These are phyloP conservation scores for Phytophthora podocarpi DNA, from an alignment of 352 stramenopile genomes.

Conservation along the genomic window DNA sequence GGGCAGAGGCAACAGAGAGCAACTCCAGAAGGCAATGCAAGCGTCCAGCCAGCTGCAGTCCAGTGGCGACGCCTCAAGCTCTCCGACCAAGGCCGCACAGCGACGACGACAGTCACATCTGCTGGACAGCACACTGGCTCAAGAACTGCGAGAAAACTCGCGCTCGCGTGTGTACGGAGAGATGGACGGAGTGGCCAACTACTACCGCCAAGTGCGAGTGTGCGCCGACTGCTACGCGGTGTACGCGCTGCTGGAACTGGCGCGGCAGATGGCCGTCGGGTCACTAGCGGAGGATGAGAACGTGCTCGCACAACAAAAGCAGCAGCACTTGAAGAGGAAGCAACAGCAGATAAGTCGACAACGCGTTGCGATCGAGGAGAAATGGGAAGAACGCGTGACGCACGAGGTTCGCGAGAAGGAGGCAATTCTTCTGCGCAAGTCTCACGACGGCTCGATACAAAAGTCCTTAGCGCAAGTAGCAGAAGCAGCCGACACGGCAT, in stretches of 20 bases:
- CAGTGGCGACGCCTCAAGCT: not conserved
- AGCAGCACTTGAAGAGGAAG: slow-evolving; percentile 28
- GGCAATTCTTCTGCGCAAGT: slow-evolving; percentile 23
- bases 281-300: slow-evolving; percentile 8
- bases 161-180: slow-evolving; percentile 57
- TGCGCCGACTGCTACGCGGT: slow-evolving; percentile 87
- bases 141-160: slow-evolving; percentile 57
- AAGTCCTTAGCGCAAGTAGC: not conserved
- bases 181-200: slow-evolving; percentile 67
- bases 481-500: not conserved
- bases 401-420: slow-evolving; percentile 63
- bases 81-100: slow-evolving; percentile 10
- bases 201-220: slow-evolving; percentile 87
- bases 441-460: slow-evolving; percentile 3
- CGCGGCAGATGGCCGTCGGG: slow-evolving; percentile 44
- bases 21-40: slow-evolving; percentile 31
- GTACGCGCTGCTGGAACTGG: slow-evolving; percentile 85
- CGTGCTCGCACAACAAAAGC: slow-evolving; percentile 26
- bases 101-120: slow-evolving; percentile 37
- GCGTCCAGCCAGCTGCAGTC: slow-evolving; percentile 4
- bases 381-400: slow-evolving; percentile 49
- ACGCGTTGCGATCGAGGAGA: slow-evolving; percentile 38
- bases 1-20: slow-evolving; percentile 61
- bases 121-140: slow-evolving; percentile 53
- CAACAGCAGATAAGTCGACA: slow-evolving; percentile 18